Evolutionary conservation across 495 filamentous ascomycete genomes (phyloP), one percentile per base, ranked within the genome.

Genomic region (Penicillium cataractarum): DNA sequence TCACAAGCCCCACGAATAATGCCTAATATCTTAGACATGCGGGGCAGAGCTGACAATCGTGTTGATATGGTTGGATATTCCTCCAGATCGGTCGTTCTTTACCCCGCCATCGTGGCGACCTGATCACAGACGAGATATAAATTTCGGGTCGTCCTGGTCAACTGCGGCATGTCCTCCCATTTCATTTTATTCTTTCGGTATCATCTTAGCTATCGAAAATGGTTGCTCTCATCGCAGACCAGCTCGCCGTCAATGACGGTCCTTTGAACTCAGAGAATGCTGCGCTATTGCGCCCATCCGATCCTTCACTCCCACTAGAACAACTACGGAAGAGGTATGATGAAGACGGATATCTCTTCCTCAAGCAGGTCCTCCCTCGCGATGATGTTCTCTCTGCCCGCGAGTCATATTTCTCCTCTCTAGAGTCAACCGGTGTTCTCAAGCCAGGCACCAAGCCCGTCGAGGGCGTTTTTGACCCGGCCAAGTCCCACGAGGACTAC

Each of bases 291-390:
- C 71, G 72, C 27, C 77, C 76, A 32, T 80, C 77, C n/a, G 69
- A 74, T 29, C 72, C 76, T 37, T 62, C 52, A 19, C 67, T 76
- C 6, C 72, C 77, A 9, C 33, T 80, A n/a, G 69, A 77, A 44
- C 78, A 82, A 31, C 72, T 89, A 2, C 81, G 81, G 31, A 65
- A 73, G 35, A 79, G 86, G 19, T 86, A 81, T 55, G 55, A 84
- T n/a, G 60, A 76, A 49, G 84, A 88, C 62, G 84, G 86, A 19
- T 88, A 88, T 65, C 75, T 89, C 44, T 86, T 86, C 63, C 58
- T 89, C 7, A 89, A 88, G 64, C 76, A 78, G 33, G 65, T 88
- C 2, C 69, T 89, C 19, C 86, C 86, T 0, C 83, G 85, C 2
- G 70, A 73, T 4, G 84, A 86, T 55, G 85, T 89, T 12, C 74